Conservation (phyloP, 1,284 basidiomycete genomes). For the Exobasidium rhododendri region DNA sequence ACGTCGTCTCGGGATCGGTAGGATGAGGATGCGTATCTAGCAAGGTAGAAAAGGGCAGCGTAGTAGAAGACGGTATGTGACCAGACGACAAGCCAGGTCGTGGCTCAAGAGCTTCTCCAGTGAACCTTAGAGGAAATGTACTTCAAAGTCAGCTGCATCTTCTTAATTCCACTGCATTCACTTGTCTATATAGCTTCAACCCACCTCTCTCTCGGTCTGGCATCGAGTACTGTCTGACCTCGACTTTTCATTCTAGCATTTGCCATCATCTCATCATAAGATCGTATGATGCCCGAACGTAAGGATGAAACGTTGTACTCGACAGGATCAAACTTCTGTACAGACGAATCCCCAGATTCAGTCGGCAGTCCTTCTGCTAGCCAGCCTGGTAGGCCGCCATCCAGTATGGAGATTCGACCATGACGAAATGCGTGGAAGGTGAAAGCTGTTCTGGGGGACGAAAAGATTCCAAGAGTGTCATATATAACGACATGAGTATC, state of each 20-base stretch:
- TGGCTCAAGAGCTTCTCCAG: conserved; percentile 80
- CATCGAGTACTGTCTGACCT: conserved; percentile 78
- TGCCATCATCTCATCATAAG: conserved; percentile 75
- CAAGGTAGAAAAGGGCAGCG: conserved; percentile 78
- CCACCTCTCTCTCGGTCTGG: conserved; percentile 68
- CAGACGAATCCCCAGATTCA: conserved; percentile 22
- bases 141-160: too few relatives aligned
- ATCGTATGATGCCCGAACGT: conserved; percentile 59
- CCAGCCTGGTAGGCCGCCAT: conserved; percentile 52
- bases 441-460: conserved; percentile 57
- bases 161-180: too few relatives aligned
- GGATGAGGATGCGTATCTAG: conserved; percentile 60
- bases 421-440: conserved; percentile 48
- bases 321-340: not conserved
- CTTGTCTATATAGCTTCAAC: too few relatives aligned
- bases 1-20: conserved; percentile 23
- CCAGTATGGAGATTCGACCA: conserved; percentile 40
- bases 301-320: conserved; percentile 5
- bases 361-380: conserved; percentile 26
- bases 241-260: conserved; percentile 64
- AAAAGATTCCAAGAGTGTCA: conserved; percentile 15
- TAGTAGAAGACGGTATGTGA: conserved; percentile 83
- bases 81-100: conserved; percentile 81
- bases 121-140: too few relatives aligned
- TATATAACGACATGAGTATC: conserved; percentile 4